Conservation (phyloP, 2,329 filamentous ascomycete genomes). For the Ophiostoma triangulosporum region DNA sequence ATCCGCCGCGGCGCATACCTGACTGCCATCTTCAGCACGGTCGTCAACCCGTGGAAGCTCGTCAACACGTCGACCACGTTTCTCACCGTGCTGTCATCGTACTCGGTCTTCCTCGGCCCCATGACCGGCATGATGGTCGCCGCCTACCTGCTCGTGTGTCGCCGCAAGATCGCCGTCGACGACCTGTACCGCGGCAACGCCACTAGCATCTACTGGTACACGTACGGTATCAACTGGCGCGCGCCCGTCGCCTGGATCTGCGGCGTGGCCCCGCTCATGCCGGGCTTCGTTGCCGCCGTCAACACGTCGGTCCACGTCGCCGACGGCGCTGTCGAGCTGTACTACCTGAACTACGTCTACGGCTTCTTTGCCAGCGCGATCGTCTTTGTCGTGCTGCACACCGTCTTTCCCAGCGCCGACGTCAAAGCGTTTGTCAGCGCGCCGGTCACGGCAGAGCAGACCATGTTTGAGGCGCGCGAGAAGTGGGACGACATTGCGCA, state of each 20-base stretch:
- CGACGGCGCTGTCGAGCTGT: background rate
- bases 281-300: background rate
- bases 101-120: background rate
- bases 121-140: slow-evolving; percentile 1
- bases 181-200: background rate
- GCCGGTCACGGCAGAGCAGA: background rate
- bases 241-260: background rate
- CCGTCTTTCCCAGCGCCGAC: background rate
- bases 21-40: background rate
- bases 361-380: background rate
- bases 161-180: background rate
- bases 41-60: background rate
- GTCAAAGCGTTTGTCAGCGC: background rate
- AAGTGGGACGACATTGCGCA: background rate
- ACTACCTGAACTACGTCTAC: background rate
- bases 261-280: background rate
- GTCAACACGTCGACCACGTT: background rate
- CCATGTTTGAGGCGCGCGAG: background rate
- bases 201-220: background rate
- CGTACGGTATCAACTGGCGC: background rate
- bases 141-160: background rate
- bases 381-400: background rate
- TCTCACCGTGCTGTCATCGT: background rate
- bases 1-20: background rate
- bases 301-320: background rate